Base-by-base conservation (phyloP, 768 basidiomycete species). In the Suillus subalutaceus region DNA sequence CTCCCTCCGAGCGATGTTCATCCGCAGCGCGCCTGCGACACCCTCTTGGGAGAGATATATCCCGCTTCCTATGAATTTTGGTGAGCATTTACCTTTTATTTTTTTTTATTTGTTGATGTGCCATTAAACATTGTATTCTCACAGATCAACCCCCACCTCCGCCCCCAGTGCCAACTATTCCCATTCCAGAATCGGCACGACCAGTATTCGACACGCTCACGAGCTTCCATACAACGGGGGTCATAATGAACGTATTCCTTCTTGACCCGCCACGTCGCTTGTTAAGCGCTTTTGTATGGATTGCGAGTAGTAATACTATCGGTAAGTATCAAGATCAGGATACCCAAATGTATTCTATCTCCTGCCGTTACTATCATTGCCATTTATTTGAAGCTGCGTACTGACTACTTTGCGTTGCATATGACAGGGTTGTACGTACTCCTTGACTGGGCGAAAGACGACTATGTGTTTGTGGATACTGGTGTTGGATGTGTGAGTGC, bases 171-270 rank as follows among this genome's bases (percentile, higher is more conserved):
- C 30, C 63, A 20, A 35, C 48, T 23, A 32, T 48, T 46, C 35
- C 60, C 6, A 55, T 60, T 43, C 44, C 50, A 8, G 72, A 73
- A 57, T 60, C 67, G 3, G 53, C 63, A 10, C 71, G 78, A 26
- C 90, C 90, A 1, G 64, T 78, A 1, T 91, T 91, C 70, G 84
- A 83, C 12, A 83, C 81, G 59, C 82, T 90, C n/a, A 85, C 88
- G 20, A 80, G 83, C 13, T 91, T 91, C 70, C 83, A 83, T 68
- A 90, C 87, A 0, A 80, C 82, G 0, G 90, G 90, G 4, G 84
- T 88, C 15, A 90, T 91, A 15, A 90, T 91, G 89, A 91, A 91
- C 69, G 86, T 92, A 32, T 92, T 91, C 72, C 80, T 92, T 30
- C 82, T 92, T 37, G 90, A 91, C 70, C 89, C 90, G 0, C 80